Base-by-base conservation (phyloP, 2,329 filamentous ascomycete species). In the Cordyceps cicadae region DNA sequence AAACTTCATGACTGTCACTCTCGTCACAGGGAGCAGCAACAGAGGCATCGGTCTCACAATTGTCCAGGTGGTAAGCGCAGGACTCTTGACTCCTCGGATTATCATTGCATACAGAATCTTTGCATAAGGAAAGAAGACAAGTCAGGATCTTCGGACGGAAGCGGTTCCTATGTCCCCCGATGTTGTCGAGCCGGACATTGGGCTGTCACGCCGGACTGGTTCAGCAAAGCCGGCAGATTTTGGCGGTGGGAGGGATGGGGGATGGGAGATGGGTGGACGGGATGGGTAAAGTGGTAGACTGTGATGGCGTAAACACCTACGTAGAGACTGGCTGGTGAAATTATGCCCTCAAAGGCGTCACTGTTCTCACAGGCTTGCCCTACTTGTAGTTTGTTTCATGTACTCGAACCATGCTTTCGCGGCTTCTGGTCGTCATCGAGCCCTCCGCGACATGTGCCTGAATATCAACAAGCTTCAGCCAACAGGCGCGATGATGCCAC, bases 1-100 rank as follows among this genome's bases (percentile, higher is more conserved):
- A 12, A 11, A 3, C 5, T 14, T 26, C 46, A 59, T 59, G 56
- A 32, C 48, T 15, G 21, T 53, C 8, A 46, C 29, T 39, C 46
- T 73, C 45, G 69, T 74, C 58, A 75, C 74, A n/a, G n/a, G n/a
- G 5, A 72, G 73, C 19, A 67, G 67, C 17, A 73, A 70, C 62
- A 66, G 68, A 52, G 72, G 72, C 8, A 69, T 75, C 14, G 73
- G 72, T 1, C 67, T 70, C 52, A 69, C 66, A 45, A 70, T 73
- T 19, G 63, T 70, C 19, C 65, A 59, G 24, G 48, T 45, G 34
- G 11, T 71, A 5, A 68, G 66, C 3, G 46, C 61, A 24, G 66
- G 67, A 12, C 54, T 69, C 1, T 66, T 67, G 1, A 56, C 62
- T 1, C 60, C 65, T 21, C 68, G 64, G 5, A 70, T 71, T 29